Base-by-base conservation (phyloP, 1,139 yeast genomes). In the Debaryomyces singareniensis region DNA sequence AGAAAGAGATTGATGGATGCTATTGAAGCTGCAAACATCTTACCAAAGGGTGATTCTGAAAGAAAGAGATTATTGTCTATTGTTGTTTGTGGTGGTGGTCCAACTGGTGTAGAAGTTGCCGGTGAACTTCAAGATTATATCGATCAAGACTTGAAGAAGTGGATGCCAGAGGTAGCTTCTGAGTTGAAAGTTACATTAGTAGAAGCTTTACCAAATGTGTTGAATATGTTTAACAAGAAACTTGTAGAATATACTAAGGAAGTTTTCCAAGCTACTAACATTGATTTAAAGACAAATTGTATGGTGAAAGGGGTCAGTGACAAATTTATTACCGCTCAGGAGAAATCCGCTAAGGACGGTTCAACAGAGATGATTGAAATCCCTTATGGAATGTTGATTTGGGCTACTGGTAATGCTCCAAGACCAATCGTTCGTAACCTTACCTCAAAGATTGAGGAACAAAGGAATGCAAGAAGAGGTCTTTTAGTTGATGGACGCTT, bases 371-470 rank as follows among this genome's bases (percentile, higher is more conserved):
- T 65, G 33, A 61, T 72, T 29, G 80, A 75, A 43, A 66, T 87
- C 48, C 96, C 96, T 26, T 57, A 87, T 55, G 96, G 97, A 51
- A 67, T 85, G 51, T 71, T 89, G 45, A 91, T 89, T 42, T 89
- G 97, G 97, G 96, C 96, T 36, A 89, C 96, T 31, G 97, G 97
- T 62, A 87, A 86, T 58, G 91, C 93, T 38, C 89, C 89, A 40
- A 79, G 96, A 60, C 77, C 76, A 29, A 73, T 89, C 38, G 72
- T 83, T 35, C 70, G 76, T 39, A 75, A 75, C 47, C 67, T 89
- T 52, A 77, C 81, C 58, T 50, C 70, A 33, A 72, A 75, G 59
- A 64, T 89, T 44, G 85, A 83, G 29, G 89, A 78, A 39, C 97
- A 89, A 68, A 79, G 75, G 58, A 76, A 77, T 52, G 87, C 95